These are phyloP conservation scores for Thelephora aurantiotincta DNA, from an alignment of 768 basidiomycete genomes.

Conservation along the genomic window DNA sequence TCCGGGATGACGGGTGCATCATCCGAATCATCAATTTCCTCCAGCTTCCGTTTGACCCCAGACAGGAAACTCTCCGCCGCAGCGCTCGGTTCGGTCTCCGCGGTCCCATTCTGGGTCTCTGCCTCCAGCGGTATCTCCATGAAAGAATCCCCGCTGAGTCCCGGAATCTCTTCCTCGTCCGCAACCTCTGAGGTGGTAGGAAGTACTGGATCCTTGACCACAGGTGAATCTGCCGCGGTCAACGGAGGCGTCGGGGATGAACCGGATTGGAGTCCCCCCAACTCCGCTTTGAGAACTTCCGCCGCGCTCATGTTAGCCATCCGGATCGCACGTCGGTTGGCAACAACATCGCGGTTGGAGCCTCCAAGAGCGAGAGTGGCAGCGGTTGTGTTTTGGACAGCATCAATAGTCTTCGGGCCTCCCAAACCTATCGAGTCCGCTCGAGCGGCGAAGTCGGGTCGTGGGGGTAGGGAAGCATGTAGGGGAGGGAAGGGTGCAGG, in stretches of 20 bases:
- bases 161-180: slow-evolving; percentile 14
- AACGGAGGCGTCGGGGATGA: slow-evolving; percentile 11
- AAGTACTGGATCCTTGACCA: slow-evolving; percentile 1
- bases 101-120: slow-evolving; percentile 10
- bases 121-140: slow-evolving; percentile 7
- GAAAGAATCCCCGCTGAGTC: slow-evolving; percentile 11
- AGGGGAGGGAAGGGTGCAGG: slow-evolving; percentile 19
- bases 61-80: slow-evolving; percentile 19
- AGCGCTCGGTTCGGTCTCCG: slow-evolving; percentile 11
- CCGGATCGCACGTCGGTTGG: slow-evolving; percentile 79
- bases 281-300: slow-evolving; percentile 82
- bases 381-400: slow-evolving; percentile 38
- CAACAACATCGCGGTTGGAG: slow-evolving; percentile 82
- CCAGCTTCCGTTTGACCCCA: slow-evolving; percentile 32
- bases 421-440: slow-evolving; percentile 72
- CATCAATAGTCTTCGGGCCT: slow-evolving; percentile 42
- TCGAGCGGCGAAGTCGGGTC: slow-evolving; percentile 61
- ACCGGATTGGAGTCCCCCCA: slow-evolving; percentile 36
- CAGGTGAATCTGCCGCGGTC: slow-evolving; percentile 4
- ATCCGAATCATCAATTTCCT: slow-evolving; percentile 29
- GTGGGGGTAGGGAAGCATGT: slow-evolving; percentile 50
- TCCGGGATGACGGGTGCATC: slow-evolving; percentile 15
- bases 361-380: slow-evolving; percentile 68
- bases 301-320: slow-evolving; percentile 97
- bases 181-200: slow-evolving; percentile 5